These are phyloP conservation scores for Albizia julibrissin DNA, from an alignment of 306 rosid genomes.

Conservation along the genomic window DNA sequence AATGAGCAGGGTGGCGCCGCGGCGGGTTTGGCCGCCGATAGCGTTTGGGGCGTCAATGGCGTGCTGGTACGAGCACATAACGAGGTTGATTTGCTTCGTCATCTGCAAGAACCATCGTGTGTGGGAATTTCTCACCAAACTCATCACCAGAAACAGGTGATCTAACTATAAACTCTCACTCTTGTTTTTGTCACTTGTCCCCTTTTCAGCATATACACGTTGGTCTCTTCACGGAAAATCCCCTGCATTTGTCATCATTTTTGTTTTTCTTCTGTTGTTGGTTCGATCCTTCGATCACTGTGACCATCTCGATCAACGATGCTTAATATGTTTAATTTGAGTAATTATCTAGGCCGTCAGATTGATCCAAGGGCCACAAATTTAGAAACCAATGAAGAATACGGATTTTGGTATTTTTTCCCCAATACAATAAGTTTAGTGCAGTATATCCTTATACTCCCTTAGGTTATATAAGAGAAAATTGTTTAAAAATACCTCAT, in stretches of 20 bases:
- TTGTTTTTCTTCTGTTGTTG: not conserved
- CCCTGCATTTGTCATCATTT: not conserved
- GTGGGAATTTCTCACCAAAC: conserved; percentile 77
- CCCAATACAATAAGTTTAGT: not conserved
- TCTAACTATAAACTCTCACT: not conserved
- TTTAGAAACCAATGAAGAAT: not conserved
- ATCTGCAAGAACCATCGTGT: conserved; percentile 91
- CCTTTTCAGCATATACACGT: not conserved
- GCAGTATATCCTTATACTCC: no score
- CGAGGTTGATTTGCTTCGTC: conserved; percentile 73
- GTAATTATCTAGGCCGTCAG: not conserved
- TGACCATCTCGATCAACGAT: not conserved
- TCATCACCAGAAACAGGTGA: conserved; percentile 86
- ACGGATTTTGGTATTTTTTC: not conserved
- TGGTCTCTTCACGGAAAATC: not conserved
- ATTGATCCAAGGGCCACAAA: not conserved
- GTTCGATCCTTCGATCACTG: not conserved
- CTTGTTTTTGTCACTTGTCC: not conserved
- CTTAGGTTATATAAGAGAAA: no score
- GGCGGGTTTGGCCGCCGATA: conserved; percentile 91
- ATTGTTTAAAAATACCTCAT: no score
- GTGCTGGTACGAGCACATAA: conserved; percentile 95
- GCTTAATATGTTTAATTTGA: not conserved
- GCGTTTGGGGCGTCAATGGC: conserved; percentile 76
- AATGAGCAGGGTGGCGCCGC: conserved; percentile 83